Evolutionary conservation across 257 asterid genomes (phyloP), one percentile per base, ranked within the genome.

Genomic region (Ophiorrhiza pumila): DNA sequence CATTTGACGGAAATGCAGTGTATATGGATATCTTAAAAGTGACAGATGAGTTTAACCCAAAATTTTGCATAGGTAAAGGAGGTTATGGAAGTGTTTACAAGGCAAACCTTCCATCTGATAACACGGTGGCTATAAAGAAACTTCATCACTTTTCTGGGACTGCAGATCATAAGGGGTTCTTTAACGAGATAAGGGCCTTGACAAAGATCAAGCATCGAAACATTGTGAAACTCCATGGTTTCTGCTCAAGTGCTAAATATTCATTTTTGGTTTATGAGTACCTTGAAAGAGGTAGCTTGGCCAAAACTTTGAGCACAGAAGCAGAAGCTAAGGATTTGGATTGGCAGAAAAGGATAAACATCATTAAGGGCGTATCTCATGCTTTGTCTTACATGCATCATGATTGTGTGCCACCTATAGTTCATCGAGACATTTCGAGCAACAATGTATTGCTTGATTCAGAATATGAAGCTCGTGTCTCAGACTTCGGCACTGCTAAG

Each of bases 401-500:
- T n/a, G n/a, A n/a, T n/a, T 75, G 80, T 46, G 78, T 63, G 5
- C 86, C 84, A 49, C 82, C 85, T 4, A 77, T 86, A 7, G 72
- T 86, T 66, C 90, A 86, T 35, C 78, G 87, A 7, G 85, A 83
- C 73, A 77, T 83, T 68, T 77, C 87, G 9, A 77, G 84, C 77
- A 83, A 83, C 31, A 80, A 77, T 56, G 34, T 83, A 6, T 68
- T 83, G 42, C 63, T 83, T 29, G 83, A 83, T 62, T 59, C 15
- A 7, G 82, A 81, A 63, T 69, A 57, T 7, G 79, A 79, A 25
- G 82, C 88, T 57, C 79, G 63, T 71, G 73, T 84, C 45, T 76
- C 84, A 23, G 88, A 84, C 50, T 81, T 84, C 71, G 88, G 88
- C 43, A 84, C 82, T 7, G 84, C 86, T 0, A 84, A 65, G 69